Evolutionary conservation across 345 rosid genomes (phyloP), one percentile per base, ranked within the genome.

Genomic region (Luvunga scandens): DNA sequence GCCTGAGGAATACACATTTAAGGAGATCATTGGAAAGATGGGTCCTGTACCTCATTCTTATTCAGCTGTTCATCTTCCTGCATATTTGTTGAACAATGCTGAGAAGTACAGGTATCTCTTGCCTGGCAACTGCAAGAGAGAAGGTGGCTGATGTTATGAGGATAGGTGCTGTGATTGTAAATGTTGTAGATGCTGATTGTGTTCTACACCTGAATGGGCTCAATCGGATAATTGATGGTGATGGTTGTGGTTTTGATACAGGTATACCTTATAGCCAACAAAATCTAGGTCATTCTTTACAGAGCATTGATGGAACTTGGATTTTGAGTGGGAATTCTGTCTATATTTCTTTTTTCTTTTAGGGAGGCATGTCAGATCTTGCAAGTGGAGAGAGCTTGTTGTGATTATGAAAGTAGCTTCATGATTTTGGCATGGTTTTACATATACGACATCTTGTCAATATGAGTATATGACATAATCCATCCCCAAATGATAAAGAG

Each of bases 1-100:
- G 67, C 98, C 98, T 4, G 97, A 95, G 81, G 99, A 92, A 82
- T 91, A 93, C 81, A 89, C 99, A 1, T 95, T 95, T 81, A 88
- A 85, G 86, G 98, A 92, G 73, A 93, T 95, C 61, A 93, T 95
- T 5, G 94, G 93, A 85, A 95, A 92, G 86, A 84, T 93, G 91
- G 98, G 98, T 50, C 89, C 94, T 14, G 90, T 95, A 28, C 96
- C 93, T 18, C 86, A 55, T 73, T 89, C 96, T 6, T 91, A 83
- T 68, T 92, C 99, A 0, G 99, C 93, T 0, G 91, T 93, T 78
- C 92, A 95, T 81, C 97, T 95, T 61, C 99, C 99, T 33, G 76
- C 81, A 38, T 87, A 79, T 80, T 82, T 93, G 82, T 83, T 93
- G 72, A 84, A 90, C 28, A 90, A 92, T 45, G 91, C 94, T n/a